Conservation (phyloP, 345 rosid genomes). For the Punica granatum region DNA sequence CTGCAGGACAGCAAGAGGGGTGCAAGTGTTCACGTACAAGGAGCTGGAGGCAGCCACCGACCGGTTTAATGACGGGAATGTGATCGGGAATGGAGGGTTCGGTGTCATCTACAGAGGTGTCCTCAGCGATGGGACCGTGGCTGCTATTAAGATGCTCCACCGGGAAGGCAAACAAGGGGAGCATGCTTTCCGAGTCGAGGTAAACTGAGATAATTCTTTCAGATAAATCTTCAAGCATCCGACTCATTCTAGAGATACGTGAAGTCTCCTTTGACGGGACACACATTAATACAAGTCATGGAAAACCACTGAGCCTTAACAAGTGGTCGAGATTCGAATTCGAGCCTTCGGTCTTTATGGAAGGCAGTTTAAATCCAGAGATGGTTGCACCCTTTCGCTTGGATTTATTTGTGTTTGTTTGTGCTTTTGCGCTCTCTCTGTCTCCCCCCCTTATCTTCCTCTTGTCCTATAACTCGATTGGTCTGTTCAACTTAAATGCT, state of each 20-base stretch:
- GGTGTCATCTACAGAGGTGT: conserved; percentile 70
- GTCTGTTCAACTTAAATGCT: neutral
- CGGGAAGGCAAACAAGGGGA: conserved; percentile 66
- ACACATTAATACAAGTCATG: too few species aligned
- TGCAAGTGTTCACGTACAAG: conserved; percentile 77
- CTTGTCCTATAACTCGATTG: neutral
- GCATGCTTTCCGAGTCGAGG: conserved; percentile 84
- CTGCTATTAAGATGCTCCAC: conserved; percentile 65
- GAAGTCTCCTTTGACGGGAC: too few species aligned
- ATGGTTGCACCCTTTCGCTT: too few species aligned
- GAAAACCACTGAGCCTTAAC: neutral
- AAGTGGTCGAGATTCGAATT: neutral
- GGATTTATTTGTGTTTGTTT: too few species aligned
- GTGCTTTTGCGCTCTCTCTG: too few species aligned
- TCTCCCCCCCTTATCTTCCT: too few species aligned
- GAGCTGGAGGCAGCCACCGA: conserved; percentile 69
- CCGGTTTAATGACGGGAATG: conserved; percentile 51
- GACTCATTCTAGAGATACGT: too few species aligned
- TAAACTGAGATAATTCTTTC: conserved; percentile 27
- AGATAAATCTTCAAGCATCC: neutral
- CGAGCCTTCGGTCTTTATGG: neutral
- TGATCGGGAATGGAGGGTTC: conserved; percentile 50
- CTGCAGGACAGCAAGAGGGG: conserved; percentile 27
- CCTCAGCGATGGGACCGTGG: conserved; percentile 64
- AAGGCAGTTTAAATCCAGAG: too few species aligned